phyloP scores from a whole-genome alignment of 768 basidiomycete genomes.

The Leccinellum albellum region DNA sequence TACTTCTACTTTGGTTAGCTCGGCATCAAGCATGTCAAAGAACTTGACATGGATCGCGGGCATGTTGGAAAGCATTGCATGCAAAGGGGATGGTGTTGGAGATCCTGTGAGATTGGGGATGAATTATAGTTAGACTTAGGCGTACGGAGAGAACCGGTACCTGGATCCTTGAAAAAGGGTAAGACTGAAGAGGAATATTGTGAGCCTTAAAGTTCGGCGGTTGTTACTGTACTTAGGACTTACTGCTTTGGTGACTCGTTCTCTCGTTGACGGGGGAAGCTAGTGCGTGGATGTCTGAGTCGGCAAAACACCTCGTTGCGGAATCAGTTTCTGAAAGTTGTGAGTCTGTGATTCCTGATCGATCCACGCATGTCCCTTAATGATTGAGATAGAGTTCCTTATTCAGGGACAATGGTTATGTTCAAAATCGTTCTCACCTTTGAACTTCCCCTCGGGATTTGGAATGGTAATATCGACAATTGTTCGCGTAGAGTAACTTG shows the following conservation, averaged over 20 bases:
- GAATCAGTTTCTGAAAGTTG: background rate
- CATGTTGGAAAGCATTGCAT: slow-evolving; percentile 51
- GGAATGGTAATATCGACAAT: background rate
- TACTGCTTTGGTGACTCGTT: slow-evolving; percentile 9
- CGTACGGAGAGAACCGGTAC: slow-evolving; percentile 4
- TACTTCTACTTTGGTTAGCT: slow-evolving; percentile 79
- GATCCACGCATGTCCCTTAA: slow-evolving; percentile 4
- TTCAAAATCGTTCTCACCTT: slow-evolving; percentile 6
- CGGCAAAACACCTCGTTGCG: background rate
- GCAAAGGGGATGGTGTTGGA: slow-evolving; percentile 34
- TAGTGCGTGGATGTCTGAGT: background rate
- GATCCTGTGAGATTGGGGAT: slow-evolving; percentile 6
- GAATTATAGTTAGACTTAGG: background rate
- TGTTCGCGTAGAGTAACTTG: slow-evolving; percentile 8
- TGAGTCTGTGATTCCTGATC: background rate
- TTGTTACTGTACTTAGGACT: background rate
- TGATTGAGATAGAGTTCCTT: background rate
- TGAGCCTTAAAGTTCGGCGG: background rate
- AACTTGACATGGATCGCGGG: slow-evolving; percentile 63
- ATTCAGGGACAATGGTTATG: background rate
- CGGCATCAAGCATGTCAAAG: slow-evolving; percentile 70
- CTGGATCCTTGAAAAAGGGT: slow-evolving; percentile 4
- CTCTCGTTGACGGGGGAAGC: background rate
- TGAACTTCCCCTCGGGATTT: background rate
- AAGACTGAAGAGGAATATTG: background rate